Base-by-base conservation (phyloP, 2,329 filamentous ascomycete species). In the Tetracladium maxilliforme region DNA sequence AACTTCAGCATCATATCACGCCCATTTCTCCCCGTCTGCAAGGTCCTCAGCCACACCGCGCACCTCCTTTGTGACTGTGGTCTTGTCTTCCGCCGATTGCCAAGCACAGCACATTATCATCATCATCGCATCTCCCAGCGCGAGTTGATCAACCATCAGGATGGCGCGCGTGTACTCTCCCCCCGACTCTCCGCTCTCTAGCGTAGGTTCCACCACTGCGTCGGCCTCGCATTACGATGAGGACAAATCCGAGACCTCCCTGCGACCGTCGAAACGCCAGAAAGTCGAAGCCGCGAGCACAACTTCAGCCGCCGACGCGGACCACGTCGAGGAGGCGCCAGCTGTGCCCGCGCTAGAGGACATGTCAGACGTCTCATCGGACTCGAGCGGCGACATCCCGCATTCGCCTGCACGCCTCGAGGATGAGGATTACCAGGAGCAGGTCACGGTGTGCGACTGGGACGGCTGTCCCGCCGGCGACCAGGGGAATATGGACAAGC, bases 311-410 rank as follows among this genome's bases (percentile, higher is more conserved):
- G 18, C 11, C 18, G 18, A 19, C 8, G 18, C 17, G 36, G 31
- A 18, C 36, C 38, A 25, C 34, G 38, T 18, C 12, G 19, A 18
- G 15, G n/a, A 17, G 6, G 31, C 35, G 11, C 31, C 37, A 11
- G 52, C 54, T 36, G 52, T 53, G 27, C 43, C 43, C 21, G 41
- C 47, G 26, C 53, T 70, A 21, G 64, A 68, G 31, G 61, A 57
- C 38, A 54, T 67, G 54, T 70, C 70, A 25, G 79, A 84, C 27
- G 75, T 95, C 31, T 93, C 84, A 6, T 83, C 81, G 26, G 90
- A 98, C 51, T 92, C 81, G 24, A 86, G 81, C 17, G 83, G 83
- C 48, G 84, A 83, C 29, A 70, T 86, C 24, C 80, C 80, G 14
- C 75, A 70, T 43, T 81, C 75, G 2, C 72, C 72, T 10, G 56